These are phyloP conservation scores for Xylaria cubensis DNA, from an alignment of 495 filamentous ascomycete species.

Conservation along the genomic window DNA sequence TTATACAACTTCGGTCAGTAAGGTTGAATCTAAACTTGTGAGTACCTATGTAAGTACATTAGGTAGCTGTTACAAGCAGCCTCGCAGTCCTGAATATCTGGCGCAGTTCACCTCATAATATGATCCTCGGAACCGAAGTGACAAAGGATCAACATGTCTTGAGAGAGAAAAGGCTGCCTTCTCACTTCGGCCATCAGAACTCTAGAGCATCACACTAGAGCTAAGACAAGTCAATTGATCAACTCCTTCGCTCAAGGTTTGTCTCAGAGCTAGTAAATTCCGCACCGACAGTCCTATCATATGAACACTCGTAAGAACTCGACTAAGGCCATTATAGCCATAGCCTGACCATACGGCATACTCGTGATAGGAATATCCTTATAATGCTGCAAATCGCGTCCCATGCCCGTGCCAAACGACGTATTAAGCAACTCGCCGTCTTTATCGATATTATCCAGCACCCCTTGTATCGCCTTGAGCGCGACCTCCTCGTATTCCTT, in stretches of 20 bases:
- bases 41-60: not conserved
- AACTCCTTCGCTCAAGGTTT: not conserved
- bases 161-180: not conserved
- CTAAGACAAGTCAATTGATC: not conserved
- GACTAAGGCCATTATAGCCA: slow-evolving; percentile 75
- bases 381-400: slow-evolving; percentile 69
- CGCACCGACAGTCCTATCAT: slow-evolving; percentile 27
- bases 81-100: not conserved
- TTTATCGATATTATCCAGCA: slow-evolving; percentile 63
- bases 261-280: not conserved
- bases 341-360: slow-evolving; percentile 81
- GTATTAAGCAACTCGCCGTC: slow-evolving; percentile 70
- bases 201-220: not conserved
- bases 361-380: slow-evolving; percentile 70
- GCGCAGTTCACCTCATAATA: not conserved
- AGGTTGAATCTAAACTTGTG: not conserved
- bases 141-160: no score
- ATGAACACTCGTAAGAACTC: slow-evolving; percentile 68
- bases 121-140: not conserved
- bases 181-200: not conserved
- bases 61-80: not conserved
- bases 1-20: not conserved
- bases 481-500: slow-evolving; percentile 54
- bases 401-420: slow-evolving; percentile 79
- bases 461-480: slow-evolving; percentile 64